These are phyloP conservation scores for Ceratobasidium sp. DNA, from an alignment of 1,284 basidiomycete genomes.

Conservation along the genomic window DNA sequence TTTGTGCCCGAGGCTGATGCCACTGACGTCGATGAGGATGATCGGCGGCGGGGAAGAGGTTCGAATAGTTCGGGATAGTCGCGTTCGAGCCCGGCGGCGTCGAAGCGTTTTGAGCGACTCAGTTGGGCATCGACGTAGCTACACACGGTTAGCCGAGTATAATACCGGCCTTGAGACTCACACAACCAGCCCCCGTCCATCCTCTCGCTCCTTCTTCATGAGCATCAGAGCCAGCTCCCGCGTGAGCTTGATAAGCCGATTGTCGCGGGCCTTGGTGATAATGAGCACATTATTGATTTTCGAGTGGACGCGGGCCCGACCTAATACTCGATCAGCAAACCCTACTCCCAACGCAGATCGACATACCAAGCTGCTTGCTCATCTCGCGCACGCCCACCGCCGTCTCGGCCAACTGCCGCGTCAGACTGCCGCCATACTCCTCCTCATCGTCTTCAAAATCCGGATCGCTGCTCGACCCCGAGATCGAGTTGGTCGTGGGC, in stretches of 20 bases:
- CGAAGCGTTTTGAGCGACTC: slow-evolving; percentile 90
- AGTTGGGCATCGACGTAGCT: slow-evolving; percentile 97
- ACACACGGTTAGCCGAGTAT: slow-evolving; percentile 39
- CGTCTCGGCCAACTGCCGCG: slow-evolving; percentile 93
- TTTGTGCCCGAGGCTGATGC: slow-evolving; percentile 48
- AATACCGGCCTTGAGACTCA: slow-evolving; percentile 49
- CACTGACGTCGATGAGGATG: slow-evolving; percentile 59
- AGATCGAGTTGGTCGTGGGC: slow-evolving; percentile 20
- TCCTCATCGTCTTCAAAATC: slow-evolving; percentile 66
- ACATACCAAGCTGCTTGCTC: slow-evolving; percentile 96
- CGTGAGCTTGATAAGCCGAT: slow-evolving; percentile 93
- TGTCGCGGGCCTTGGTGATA: slow-evolving; percentile 98
- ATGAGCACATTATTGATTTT: slow-evolving; percentile 94
- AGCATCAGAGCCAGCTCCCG: slow-evolving; percentile 94
- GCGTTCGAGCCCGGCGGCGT: slow-evolving; percentile 84
- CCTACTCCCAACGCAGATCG: slow-evolving; percentile 31
- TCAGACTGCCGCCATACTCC: slow-evolving; percentile 75
- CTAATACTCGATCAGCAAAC: slow-evolving; percentile 53
- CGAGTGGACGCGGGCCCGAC: slow-evolving; percentile 88
- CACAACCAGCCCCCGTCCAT: slow-evolving; percentile 78
- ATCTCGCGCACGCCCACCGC: slow-evolving; percentile 97
- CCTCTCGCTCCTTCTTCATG: slow-evolving; percentile 77
- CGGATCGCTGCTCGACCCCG: slow-evolving; percentile 39
- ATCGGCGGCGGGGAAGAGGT: slow-evolving; percentile 72
- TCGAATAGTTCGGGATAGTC: slow-evolving; percentile 90